A percentile compares a stretch with the other conserved stretches of the same genome.
Evolutionary conservation across 441 rosid species (phyloP).

Genomic region (Metrosideros polymorpha): DNA sequence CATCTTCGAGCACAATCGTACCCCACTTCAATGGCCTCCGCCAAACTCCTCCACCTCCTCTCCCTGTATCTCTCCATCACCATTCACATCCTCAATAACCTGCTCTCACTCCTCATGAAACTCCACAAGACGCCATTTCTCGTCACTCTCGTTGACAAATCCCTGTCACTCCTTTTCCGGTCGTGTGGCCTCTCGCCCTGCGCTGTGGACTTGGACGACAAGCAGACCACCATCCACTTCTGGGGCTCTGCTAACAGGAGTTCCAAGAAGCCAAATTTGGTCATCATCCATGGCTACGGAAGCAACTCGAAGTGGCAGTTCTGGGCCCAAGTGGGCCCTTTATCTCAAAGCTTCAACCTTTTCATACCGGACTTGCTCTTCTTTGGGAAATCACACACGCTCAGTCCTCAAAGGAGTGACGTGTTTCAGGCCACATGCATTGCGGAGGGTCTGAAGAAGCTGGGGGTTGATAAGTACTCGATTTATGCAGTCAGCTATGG

Average conservation of each 20-base stretch:
- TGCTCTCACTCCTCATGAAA: conserved; percentile 1
- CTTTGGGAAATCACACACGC: conserved; percentile 42
- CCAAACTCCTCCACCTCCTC: conserved; percentile 17
- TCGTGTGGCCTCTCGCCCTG: conserved; percentile 42
- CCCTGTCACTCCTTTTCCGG: conserved; percentile 31
- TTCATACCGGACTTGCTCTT: conserved; percentile 56
- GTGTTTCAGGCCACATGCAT: conserved; percentile 44
- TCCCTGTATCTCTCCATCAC: conserved; percentile 23
- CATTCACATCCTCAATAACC: conserved; percentile 8
- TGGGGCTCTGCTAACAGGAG: conserved; percentile 42
- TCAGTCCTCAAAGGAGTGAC: conserved; percentile 22
- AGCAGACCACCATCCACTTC: conserved; percentile 43
- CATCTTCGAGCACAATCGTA: not conserved
- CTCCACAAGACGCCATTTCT: conserved; percentile 16
- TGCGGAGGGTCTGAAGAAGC: conserved; percentile 29
- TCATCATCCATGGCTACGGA: conserved; percentile 61
- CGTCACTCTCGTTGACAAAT: conserved; percentile 19
- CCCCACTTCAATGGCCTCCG: not conserved
- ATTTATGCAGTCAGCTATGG: conserved; percentile 67
- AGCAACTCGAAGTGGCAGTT: conserved; percentile 63
- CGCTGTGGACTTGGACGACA: conserved; percentile 39
- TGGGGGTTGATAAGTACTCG: conserved; percentile 34
- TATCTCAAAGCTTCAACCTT: conserved; percentile 38
- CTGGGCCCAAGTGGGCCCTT: conserved; percentile 29
- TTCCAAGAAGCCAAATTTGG: conserved; percentile 23